Conservation (phyloP, 176 grass and related monocot genomes). For the Eremochloa ophiuroides region DNA sequence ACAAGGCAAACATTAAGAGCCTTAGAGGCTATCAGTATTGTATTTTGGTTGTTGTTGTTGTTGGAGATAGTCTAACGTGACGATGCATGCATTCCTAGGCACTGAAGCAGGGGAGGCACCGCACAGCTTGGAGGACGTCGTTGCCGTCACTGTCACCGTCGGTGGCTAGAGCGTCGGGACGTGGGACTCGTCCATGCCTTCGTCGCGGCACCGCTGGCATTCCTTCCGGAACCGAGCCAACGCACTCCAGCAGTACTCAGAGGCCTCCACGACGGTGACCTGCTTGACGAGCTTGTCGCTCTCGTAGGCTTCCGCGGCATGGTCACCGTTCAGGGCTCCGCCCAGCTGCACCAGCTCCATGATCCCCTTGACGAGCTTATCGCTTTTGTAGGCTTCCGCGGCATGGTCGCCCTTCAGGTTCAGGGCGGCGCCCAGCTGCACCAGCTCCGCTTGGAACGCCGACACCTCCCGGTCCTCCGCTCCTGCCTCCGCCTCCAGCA, state of each 20-base stretch:
- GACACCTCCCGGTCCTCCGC: conserved; percentile 48
- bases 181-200: conserved; percentile 37
- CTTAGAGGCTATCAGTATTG: too few relatives aligned
- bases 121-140: conserved; percentile 18
- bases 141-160: background rate
- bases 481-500: conserved; percentile 26
- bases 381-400: conserved; percentile 19
- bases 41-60: too few relatives aligned
- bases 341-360: too few relatives aligned
- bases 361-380: conserved; percentile 36
- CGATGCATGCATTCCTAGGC: background rate
- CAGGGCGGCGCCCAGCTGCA: conserved; percentile 61
- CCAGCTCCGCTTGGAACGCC: conserved; percentile 71
- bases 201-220: conserved; percentile 34
- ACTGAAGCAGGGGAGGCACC: conserved; percentile 46
- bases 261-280: conserved; percentile 55
- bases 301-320: too few relatives aligned
- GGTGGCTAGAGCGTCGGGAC: conserved; percentile 14
- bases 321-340: too few relatives aligned
- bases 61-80: too few relatives aligned
- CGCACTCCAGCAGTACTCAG: conserved; percentile 26
- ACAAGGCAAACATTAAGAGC: too few relatives aligned
- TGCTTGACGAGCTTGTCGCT: too few relatives aligned
- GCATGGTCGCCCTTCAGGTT: conserved; percentile 71
- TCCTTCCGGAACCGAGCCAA: conserved; percentile 38